These are phyloP conservation scores for Pythium phragmitis DNA, from an alignment of 352 stramenopile genomes.

Conservation along the genomic window DNA sequence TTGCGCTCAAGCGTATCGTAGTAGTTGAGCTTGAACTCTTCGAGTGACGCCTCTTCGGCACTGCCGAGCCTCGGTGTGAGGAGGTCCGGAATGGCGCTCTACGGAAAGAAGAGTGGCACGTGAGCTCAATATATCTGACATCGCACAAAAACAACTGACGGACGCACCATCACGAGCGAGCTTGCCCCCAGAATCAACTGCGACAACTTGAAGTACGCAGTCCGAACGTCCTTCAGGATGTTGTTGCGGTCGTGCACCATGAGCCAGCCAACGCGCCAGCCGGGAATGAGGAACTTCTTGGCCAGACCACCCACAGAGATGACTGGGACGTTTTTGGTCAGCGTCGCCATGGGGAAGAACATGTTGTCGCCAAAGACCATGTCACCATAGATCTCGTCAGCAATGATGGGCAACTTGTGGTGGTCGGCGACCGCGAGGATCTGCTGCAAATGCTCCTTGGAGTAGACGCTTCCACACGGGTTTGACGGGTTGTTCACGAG, in stretches of 20 bases:
- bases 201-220: conserved; percentile 90
- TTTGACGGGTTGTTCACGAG: conserved; percentile 96
- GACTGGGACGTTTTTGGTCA: conserved; percentile 82
- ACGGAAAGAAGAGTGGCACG: neutral
- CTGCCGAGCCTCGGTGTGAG: conserved; percentile 65
- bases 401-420: conserved; percentile 92
- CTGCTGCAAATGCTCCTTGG: conserved; percentile 71
- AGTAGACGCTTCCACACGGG: conserved; percentile 94
- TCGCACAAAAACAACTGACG: neutral
- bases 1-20: conserved; percentile 86
- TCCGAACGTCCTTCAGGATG: conserved; percentile 78
- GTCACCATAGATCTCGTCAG: conserved; percentile 86
- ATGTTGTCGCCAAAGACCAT: conserved; percentile 74
- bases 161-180: conserved; percentile 78
- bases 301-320: conserved; percentile 85
- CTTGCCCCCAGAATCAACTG: conserved; percentile 92
- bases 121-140: neutral
- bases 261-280: conserved; percentile 95
- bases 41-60: conserved; percentile 57
- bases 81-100: conserved; percentile 83
- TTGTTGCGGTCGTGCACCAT: conserved; percentile 91
- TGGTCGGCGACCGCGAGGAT: conserved; percentile 75
- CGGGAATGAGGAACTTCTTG: conserved; percentile 96
- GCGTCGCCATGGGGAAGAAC: conserved; percentile 82
- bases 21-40: conserved; percentile 83